These are phyloP conservation scores for Hypericum perforatum DNA, from an alignment of 345 rosid species.

Conservation along the genomic window DNA sequence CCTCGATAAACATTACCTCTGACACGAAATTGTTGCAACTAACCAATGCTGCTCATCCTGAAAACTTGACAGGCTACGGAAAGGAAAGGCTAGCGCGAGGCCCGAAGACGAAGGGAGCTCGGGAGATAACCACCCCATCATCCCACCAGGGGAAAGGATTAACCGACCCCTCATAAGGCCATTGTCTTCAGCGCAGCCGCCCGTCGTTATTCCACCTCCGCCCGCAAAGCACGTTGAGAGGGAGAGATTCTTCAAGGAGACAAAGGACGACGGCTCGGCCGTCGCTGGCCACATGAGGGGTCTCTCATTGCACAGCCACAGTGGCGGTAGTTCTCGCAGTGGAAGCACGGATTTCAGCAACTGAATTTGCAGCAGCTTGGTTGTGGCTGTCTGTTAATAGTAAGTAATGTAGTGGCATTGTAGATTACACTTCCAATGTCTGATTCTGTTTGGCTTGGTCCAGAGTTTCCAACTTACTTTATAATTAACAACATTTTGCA, in stretches of 20 bases:
- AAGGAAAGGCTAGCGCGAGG: constrained; percentile 81
- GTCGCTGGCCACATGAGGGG: constrained; percentile 59
- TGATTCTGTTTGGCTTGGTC: too few relatives aligned
- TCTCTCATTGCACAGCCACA: constrained; percentile 66
- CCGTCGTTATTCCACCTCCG: constrained; percentile 80
- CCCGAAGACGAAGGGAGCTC: constrained; percentile 63
- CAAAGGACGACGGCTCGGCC: constrained; percentile 50
- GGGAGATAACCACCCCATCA: constrained; percentile 22
- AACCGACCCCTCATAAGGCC: constrained; percentile 81
- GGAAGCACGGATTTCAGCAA: constrained; percentile 72
- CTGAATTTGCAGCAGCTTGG: neutral
- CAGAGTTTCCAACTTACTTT: too few relatives aligned
- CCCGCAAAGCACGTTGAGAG: constrained; percentile 85
- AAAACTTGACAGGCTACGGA: constrained; percentile 44
- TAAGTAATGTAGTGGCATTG: too few relatives aligned
- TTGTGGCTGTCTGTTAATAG: too few relatives aligned
- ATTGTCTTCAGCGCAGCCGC: constrained; percentile 29
- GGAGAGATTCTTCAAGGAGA: constrained; percentile 83
- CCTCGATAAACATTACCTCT: too few relatives aligned
- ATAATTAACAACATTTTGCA: too few relatives aligned
- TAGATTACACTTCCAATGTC: too few relatives aligned
- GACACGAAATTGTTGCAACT: too few relatives aligned
- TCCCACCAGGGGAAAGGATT: constrained; percentile 39
- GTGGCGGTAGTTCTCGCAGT: constrained; percentile 73
- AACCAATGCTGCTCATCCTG: constrained; percentile 7